Evolutionary conservation across 164 flowering plant species (phyloP).

Genomic region (Berberis vulgaris): DNA sequence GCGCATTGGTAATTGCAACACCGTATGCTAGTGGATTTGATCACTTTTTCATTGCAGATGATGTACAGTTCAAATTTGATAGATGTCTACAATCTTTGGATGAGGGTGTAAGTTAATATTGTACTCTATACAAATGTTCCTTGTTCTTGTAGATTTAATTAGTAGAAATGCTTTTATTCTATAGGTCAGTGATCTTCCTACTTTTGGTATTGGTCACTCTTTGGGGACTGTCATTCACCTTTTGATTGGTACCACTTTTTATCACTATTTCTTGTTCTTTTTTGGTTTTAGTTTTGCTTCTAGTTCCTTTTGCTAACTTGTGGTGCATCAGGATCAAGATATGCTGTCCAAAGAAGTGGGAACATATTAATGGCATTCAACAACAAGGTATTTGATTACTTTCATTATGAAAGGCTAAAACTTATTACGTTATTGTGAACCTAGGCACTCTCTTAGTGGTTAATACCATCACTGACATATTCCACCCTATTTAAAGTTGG

Average conservation of each 20-base stretch:
- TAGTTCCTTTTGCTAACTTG: not conserved
- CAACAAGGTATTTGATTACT: constrained; percentile 53
- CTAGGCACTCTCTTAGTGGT: too few species aligned
- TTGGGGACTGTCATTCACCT: constrained; percentile 89
- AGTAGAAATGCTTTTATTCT: constrained; percentile 1
- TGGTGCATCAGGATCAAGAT: constrained; percentile 59
- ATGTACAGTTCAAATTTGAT: constrained; percentile 90
- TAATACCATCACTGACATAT: too few species aligned
- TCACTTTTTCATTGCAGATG: constrained; percentile 89
- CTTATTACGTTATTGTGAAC: too few species aligned
- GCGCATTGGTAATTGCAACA: constrained; percentile 78
- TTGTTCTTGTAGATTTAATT: not conserved
- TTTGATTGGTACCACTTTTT: constrained; percentile 33
- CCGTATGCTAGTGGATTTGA: constrained; percentile 97
- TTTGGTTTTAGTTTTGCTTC: constrained; percentile 6
- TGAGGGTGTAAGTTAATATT: constrained; percentile 43
- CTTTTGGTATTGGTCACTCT: constrained; percentile 91
- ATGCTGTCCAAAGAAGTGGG: constrained; percentile 82
- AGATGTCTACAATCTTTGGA: constrained; percentile 62
- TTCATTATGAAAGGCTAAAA: too few species aligned
- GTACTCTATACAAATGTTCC: not conserved
- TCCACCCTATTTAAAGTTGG: too few species aligned
- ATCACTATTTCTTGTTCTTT: not conserved
- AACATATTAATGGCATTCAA: constrained; percentile 85
- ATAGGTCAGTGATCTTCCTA: constrained; percentile 68